phyloP scores from a whole-genome alignment of 306 rosid genomes.

The Vicia sativa region DNA sequence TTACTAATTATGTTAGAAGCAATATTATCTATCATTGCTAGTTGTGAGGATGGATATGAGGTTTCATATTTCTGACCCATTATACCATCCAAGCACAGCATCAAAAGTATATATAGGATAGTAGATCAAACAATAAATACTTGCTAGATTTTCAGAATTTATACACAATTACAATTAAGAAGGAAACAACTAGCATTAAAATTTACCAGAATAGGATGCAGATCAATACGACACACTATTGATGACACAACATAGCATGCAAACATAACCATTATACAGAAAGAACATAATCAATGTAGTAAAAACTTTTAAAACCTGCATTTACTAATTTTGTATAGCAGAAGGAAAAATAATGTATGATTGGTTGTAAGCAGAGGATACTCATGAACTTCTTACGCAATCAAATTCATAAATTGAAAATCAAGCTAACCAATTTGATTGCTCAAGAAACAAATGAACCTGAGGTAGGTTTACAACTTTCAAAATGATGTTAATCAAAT shows the following conservation, averaged over 20 bases:
- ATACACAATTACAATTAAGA: slow-evolving; percentile 7
- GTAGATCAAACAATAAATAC: slow-evolving; percentile 22
- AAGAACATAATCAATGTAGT: slow-evolving; percentile 6
- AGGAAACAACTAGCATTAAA: background rate
- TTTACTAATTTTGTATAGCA: slow-evolving; percentile 5
- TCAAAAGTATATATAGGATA: background rate
- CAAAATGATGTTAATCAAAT: slow-evolving; percentile 29
- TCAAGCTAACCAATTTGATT: slow-evolving; percentile 16
- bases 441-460: slow-evolving; percentile 31
- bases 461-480: slow-evolving; percentile 9
- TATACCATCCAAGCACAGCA: background rate
- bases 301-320: slow-evolving; percentile 21
- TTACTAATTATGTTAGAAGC: slow-evolving; percentile 1
- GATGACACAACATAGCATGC: background rate
- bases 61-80: too few species aligned
- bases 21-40: too few species aligned
- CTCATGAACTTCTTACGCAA: slow-evolving; percentile 6
- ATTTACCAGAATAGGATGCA: background rate
- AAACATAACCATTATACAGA: slow-evolving; percentile 15
- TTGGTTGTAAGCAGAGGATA: slow-evolving; percentile 21
- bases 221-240: too few species aligned
- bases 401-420: slow-evolving; percentile 19
- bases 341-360: too few species aligned
- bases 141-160: slow-evolving; percentile 19
- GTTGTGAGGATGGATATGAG: too few species aligned